Percentiles rank a stretch among this genome's conserved stretches.
phyloP scores from a whole-genome alignment of 345 rosid genomes.

The Kernera saxatilis region DNA sequence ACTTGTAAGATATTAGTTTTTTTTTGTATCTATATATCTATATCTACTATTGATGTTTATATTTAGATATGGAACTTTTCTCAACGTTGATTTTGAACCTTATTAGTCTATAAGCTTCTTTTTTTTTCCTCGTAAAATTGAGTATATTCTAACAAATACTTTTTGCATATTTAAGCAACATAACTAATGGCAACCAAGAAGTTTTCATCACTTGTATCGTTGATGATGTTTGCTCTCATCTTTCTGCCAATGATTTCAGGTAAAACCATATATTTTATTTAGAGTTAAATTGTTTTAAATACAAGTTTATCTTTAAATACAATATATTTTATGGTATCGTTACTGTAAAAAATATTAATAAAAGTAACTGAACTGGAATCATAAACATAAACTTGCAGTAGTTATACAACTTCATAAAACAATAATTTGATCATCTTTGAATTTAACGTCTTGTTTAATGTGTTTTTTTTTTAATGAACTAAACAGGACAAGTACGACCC shows the following conservation, averaged over 20 bases:
- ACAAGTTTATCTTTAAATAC: no score
- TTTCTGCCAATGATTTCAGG: constrained; percentile 4
- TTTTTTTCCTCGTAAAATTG: not conserved
- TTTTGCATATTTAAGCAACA: not conserved
- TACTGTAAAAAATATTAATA: not conserved
- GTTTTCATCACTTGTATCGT: not conserved
- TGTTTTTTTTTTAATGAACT: no score
- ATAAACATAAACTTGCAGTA: not conserved
- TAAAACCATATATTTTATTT: not conserved
- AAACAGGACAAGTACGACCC: no score
- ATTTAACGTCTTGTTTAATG: no score
- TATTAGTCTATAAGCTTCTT: not conserved
- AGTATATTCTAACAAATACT: not conserved
- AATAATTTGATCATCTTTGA: no score
- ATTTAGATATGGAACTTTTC: not conserved
- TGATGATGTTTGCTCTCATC: not conserved
- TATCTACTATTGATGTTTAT: not conserved
- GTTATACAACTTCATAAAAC: not conserved
- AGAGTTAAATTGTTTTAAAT: not conserved
- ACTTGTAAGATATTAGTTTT: not conserved
- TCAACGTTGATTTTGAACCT: not conserved
- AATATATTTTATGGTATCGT: no score
- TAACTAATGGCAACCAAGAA: not conserved
- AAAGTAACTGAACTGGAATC: not conserved
- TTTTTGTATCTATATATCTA: not conserved